Percentiles rank a stretch among this genome's conserved stretches.
Conservation (phyloP, 2,329 filamentous ascomycete species). For the Ascocoryne sarcoides region DNA sequence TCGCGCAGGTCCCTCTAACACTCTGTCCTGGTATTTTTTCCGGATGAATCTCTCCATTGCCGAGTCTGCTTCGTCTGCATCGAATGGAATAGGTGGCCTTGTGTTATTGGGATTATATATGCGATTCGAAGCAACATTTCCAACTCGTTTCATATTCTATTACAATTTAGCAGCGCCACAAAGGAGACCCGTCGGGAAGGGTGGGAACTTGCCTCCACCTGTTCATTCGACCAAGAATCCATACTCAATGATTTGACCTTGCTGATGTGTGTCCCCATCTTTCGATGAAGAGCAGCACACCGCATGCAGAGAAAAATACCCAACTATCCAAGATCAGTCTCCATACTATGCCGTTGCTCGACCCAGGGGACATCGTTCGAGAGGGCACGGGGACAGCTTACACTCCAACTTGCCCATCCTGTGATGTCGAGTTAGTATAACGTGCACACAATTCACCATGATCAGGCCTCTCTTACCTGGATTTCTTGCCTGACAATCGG, state of each 20-base stretch:
- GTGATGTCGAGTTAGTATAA: slow-evolving; percentile 8
- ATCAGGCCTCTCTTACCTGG: slow-evolving; percentile 55
- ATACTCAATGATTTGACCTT: slow-evolving; percentile 99
- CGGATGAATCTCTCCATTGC: slow-evolving; percentile 94
- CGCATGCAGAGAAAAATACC: slow-evolving; percentile 97
- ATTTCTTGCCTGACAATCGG: slow-evolving; percentile 85
- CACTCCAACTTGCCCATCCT: slow-evolving; percentile 32
- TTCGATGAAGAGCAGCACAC: slow-evolving; percentile 89
- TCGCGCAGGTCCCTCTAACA: slow-evolving; percentile 37
- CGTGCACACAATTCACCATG: background rate
- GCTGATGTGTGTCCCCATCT: slow-evolving; percentile 93
- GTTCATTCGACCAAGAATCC: slow-evolving; percentile 93
- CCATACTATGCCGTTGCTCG: background rate
- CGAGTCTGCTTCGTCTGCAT: slow-evolving; percentile 84
- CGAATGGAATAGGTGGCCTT: slow-evolving; percentile 76
- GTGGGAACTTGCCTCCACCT: slow-evolving; percentile 65
- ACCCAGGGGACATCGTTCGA: background rate
- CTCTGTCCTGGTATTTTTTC: slow-evolving; percentile 73
- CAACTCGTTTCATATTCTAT: slow-evolving; percentile 89
- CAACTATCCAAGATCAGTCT: slow-evolving; percentile 47
- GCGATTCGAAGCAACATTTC: slow-evolving; percentile 79
- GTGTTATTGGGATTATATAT: slow-evolving; percentile 81
- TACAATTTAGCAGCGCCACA: slow-evolving; percentile 18
- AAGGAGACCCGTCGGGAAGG: too few relatives aligned
- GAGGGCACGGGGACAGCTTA: slow-evolving; percentile 15